Conservation (phyloP, 1,139 yeast genomes). For the Casaregolazyma suthepensis region DNA sequence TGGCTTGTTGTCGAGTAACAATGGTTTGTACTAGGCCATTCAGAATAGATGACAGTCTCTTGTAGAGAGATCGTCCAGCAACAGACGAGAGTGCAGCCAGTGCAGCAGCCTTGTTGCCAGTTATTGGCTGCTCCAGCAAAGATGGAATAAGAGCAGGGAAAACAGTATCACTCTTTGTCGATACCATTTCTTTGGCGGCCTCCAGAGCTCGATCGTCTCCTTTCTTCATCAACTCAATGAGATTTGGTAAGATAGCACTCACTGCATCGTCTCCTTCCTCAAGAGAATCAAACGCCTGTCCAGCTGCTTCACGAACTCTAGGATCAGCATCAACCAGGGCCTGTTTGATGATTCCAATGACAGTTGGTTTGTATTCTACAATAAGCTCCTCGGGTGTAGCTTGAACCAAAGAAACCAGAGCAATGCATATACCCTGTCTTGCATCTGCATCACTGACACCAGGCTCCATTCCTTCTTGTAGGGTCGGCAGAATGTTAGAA, state of each 20-base stretch:
- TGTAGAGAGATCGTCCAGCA: conserved; percentile 80
- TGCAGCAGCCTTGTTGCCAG: conserved; percentile 77
- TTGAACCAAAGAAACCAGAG: conserved; percentile 75
- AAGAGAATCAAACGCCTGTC: conserved; percentile 80
- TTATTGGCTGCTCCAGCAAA: conserved; percentile 73
- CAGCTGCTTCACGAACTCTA: conserved; percentile 84
- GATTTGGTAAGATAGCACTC: conserved; percentile 81
- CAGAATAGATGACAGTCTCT: conserved; percentile 63
- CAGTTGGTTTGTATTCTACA: conserved; percentile 56
- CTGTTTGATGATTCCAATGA: conserved; percentile 69
- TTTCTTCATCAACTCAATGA: conserved; percentile 64
- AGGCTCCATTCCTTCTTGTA: conserved; percentile 52
- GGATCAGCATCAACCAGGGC: conserved; percentile 72
- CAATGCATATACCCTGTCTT: conserved; percentile 94
- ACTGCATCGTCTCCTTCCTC: conserved; percentile 65
- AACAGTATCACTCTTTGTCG: conserved; percentile 79
- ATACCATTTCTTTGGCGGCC: conserved; percentile 90
- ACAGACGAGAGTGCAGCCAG: conserved; percentile 84
- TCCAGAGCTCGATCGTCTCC: conserved; percentile 70
- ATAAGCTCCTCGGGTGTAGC: conserved; percentile 65
- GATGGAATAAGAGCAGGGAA: conserved; percentile 94
- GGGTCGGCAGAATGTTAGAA: conserved; percentile 76
- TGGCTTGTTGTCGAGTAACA: conserved; percentile 34
- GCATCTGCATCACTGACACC: conserved; percentile 42
- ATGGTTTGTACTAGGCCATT: conserved; percentile 65